Conservation (phyloP, 139 green algal species). For the Coelastrella sp. region DNA sequence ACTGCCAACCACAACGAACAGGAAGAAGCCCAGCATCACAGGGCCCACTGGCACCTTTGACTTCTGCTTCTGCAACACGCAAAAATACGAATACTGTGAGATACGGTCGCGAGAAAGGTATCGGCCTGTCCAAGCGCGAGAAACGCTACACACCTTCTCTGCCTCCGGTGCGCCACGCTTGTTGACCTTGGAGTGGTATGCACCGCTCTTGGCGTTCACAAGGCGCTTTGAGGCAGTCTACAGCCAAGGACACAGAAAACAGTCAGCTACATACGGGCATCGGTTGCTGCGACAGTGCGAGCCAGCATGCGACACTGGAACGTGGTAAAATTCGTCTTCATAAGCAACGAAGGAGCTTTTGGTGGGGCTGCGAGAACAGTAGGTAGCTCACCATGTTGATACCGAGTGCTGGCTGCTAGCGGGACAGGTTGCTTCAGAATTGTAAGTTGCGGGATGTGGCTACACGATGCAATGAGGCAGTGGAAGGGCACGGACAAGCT, state of each 20-base stretch:
- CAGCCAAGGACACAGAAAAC: not conserved
- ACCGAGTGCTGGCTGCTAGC: not conserved
- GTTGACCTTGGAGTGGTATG: constrained; percentile 75
- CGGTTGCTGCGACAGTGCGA: not conserved
- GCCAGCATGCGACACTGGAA: too few species aligned
- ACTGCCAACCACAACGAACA: constrained; percentile 85
- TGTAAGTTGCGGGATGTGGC: too few species aligned
- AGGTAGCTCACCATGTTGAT: not conserved
- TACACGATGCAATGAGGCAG: too few species aligned
- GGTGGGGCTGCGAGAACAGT: not conserved
- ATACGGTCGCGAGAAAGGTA: not conserved
- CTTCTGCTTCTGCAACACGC: constrained; percentile 58
- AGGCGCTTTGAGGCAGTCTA: constrained; percentile 79
- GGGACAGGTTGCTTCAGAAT: not conserved
- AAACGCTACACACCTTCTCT: constrained; percentile 50
- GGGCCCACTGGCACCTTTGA: constrained; percentile 71
- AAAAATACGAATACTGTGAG: not conserved
- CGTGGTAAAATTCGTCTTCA: too few species aligned
- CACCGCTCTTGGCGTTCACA: constrained; percentile 69
- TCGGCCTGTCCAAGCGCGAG: not conserved
- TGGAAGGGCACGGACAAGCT: too few species aligned
- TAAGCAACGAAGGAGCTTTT: too few species aligned
- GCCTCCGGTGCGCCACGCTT: constrained; percentile 66
- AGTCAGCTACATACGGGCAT: not conserved
- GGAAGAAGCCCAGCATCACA: constrained; percentile 84